phyloP scores from a whole-genome alignment of 1,284 basidiomycete species.

The Puccinia polysora region DNA sequence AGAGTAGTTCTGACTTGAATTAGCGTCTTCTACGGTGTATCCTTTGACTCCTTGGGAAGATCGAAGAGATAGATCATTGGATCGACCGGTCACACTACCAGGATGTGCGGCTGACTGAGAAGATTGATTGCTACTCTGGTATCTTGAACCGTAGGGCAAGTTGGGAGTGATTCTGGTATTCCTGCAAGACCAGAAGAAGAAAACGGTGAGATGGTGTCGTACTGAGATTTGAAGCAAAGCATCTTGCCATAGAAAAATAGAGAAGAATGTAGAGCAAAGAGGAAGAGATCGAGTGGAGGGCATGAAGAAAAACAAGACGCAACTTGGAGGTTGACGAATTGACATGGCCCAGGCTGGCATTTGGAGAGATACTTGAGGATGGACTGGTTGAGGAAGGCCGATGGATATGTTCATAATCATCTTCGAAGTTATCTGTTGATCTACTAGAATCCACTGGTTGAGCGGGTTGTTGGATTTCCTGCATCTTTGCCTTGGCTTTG shows the following conservation, averaged over 20 bases:
- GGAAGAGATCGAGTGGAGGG: no score
- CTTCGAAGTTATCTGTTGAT: background rate
- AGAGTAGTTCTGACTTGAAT: slow-evolving; percentile 5
- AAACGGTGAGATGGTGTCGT: background rate
- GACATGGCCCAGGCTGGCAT: no score
- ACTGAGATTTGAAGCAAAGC: background rate
- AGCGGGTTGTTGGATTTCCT: slow-evolving; percentile 35
- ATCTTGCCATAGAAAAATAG: background rate
- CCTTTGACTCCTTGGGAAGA: background rate
- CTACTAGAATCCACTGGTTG: background rate
- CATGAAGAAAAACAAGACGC: background rate
- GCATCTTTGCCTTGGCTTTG: slow-evolving; percentile 38
- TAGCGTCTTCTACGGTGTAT: slow-evolving; percentile 5
- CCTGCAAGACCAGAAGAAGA: background rate
- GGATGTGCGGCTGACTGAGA: slow-evolving; percentile 2
- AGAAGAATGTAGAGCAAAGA: background rate
- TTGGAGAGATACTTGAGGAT: background rate
- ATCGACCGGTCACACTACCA: background rate
- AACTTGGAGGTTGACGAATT: background rate
- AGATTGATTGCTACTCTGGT: slow-evolving; percentile 5
- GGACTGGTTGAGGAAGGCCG: background rate
- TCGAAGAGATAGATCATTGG: background rate
- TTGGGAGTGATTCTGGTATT: slow-evolving; percentile 14
- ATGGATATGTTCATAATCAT: background rate
- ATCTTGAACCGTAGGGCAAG: slow-evolving; percentile 36